Percentiles rank a stretch among this genome's conserved stretches.
Evolutionary conservation across 2,329 filamentous ascomycete genomes (phyloP).

Genomic region (Arthrobotrys entomopaga): DNA sequence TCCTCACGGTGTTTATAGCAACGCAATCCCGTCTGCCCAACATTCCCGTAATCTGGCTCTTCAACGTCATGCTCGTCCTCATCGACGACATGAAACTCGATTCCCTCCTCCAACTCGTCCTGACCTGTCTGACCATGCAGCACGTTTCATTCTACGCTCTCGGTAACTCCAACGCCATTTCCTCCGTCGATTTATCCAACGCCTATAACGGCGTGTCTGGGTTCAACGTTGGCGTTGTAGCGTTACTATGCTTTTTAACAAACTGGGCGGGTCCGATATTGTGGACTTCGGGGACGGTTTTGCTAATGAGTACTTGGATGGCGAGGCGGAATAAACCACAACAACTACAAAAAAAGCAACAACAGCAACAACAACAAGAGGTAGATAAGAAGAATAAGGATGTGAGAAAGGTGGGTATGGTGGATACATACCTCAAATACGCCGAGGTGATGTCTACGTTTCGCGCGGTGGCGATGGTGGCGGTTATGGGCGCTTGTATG

Average conservation of each 20-base stretch:
- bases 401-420: background rate
- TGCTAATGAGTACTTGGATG: slow-evolving; percentile 65
- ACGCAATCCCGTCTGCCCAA: slow-evolving; percentile 89
- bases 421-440: slow-evolving; percentile 43
- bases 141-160: slow-evolving; percentile 87
- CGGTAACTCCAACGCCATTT: slow-evolving; percentile 93
- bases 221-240: slow-evolving; percentile 84
- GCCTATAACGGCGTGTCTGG: slow-evolving; percentile 90
- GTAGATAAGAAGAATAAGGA: background rate
- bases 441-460: slow-evolving; percentile 74
- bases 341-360: background rate
- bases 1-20: slow-evolving; percentile 80
- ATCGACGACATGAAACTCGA: slow-evolving; percentile 62
- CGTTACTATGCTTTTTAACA: slow-evolving; percentile 81
- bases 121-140: slow-evolving; percentile 79
- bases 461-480: slow-evolving; percentile 71
- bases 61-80: slow-evolving; percentile 71
- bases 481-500: slow-evolving; percentile 90
- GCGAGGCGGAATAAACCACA: slow-evolving; percentile 44
- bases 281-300: slow-evolving; percentile 76
- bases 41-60: slow-evolving; percentile 83
- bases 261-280: slow-evolving; percentile 94
- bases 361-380: background rate
- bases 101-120: slow-evolving; percentile 65
- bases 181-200: slow-evolving; percentile 90